Evolutionary conservation across 1,284 basidiomycete species (phyloP), one percentile per base, ranked within the genome.

Genomic region (Sporisorium scitamineum): DNA sequence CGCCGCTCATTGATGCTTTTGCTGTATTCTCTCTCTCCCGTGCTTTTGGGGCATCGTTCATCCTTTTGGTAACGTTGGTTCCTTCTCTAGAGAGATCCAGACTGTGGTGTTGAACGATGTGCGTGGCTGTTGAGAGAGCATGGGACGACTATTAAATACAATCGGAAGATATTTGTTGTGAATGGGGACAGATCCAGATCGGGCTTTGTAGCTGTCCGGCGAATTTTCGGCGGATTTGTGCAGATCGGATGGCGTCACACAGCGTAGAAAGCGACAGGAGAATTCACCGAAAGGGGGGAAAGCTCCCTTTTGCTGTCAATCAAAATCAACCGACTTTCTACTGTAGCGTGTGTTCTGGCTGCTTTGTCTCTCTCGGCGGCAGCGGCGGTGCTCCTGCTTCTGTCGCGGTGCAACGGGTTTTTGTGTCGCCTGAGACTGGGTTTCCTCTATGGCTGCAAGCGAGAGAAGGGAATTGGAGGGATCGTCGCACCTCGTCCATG

Each of bases 221-320:
- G 58, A 70, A 70, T 64, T 65, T 61, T 61, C 68, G 68, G 68
- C 26, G 26, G 58, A 70, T 70, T 64, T 64, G 27, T 48, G 22
- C 18, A 20, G 37, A 18, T 27, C 18, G 45, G 18, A 29, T 57
- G 62, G 48, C 62, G 62, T 58, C 62, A 64, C 50, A 8, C 16
- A 60, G 54, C 54, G 26, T 31, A 22, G 18, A 41, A n/a, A n/a
- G n/a, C n/a, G n/a, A 16, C 24, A 39, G 8, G 29, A 14, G 13
- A 57, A 48, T 39, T 29, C 44, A 44, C 54, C 54, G 44, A 56
- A 26, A 2, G 26, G n/a, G n/a, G 39, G n/a, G n/a, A n/a, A n/a
- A n/a, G n/a, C n/a, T n/a, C n/a, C n/a, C n/a, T n/a, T 8, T 20
- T 20, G 39, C 20, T 9, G n/a, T 9, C n/a, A 3, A 37, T 13